phyloP scores from a whole-genome alignment of 208 protist genomes.

The Trypanosoma cruzi region DNA sequence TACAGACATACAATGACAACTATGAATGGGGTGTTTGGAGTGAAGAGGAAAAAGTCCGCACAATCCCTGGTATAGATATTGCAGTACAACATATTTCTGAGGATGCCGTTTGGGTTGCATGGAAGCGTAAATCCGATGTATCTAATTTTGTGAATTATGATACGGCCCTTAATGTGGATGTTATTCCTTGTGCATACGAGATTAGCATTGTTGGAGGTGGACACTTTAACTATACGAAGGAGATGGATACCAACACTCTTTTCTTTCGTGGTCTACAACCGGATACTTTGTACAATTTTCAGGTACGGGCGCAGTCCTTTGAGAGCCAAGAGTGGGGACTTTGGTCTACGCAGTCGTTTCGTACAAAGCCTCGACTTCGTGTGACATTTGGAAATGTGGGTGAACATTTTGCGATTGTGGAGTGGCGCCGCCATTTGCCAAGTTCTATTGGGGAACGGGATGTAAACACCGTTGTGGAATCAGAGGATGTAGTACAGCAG shows the following conservation, averaged over 20 bases:
- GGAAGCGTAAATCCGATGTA: constrained; percentile 72
- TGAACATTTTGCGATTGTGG: constrained; percentile 92
- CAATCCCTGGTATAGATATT: constrained; percentile 86
- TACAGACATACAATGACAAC: constrained; percentile 93
- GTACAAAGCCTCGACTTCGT: constrained; percentile 76
- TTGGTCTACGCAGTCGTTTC: constrained; percentile 85
- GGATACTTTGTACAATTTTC: constrained; percentile 83
- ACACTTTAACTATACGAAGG: constrained; percentile 75
- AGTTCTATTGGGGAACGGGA: constrained; percentile 29
- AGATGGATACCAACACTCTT: constrained; percentile 68
- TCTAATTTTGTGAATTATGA: constrained; percentile 53
- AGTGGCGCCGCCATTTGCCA: constrained; percentile 89
- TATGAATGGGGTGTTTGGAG: constrained; percentile 92
- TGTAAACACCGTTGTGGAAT: constrained; percentile 47
- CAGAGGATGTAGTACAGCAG: constrained; percentile 80
- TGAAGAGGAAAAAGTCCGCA: constrained; percentile 86
- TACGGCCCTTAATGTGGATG: constrained; percentile 84
- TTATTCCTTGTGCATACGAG: constrained; percentile 76
- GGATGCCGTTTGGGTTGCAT: constrained; percentile 87
- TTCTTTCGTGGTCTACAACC: constrained; percentile 91
- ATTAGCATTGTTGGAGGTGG: constrained; percentile 74
- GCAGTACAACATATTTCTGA: constrained; percentile 87
- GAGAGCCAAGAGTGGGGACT: constrained; percentile 85
- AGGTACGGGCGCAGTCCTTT: constrained; percentile 75
- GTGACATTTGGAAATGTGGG: constrained; percentile 91